Conservation (phyloP, 2,329 filamentous ascomycete genomes). For the Neofusicoccum sp. region DNA sequence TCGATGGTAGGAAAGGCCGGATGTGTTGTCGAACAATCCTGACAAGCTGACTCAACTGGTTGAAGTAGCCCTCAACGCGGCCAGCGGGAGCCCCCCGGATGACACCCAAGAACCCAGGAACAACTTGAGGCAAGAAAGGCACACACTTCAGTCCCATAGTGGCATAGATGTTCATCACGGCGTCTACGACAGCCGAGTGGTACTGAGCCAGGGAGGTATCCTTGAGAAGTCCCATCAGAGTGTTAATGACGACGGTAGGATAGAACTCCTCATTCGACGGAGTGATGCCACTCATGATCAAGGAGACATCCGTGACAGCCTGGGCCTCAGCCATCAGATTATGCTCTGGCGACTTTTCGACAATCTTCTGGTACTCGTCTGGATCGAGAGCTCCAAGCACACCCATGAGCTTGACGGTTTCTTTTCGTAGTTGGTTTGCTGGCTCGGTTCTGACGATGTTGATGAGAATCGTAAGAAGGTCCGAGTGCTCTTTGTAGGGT, state of each 20-base stretch:
- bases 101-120: conserved; percentile 89
- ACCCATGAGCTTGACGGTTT: conserved; percentile 95
- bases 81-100: conserved; percentile 78
- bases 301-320: conserved; percentile 83
- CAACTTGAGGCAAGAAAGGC: conserved; percentile 88
- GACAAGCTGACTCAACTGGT: conserved; percentile 89
- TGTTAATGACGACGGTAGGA: conserved; percentile 96
- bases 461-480: conserved; percentile 88
- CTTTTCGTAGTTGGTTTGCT: conserved; percentile 80
- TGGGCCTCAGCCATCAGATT: conserved; percentile 70
- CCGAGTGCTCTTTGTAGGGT: conserved; percentile 92
- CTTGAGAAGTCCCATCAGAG: conserved; percentile 86
- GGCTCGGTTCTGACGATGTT: conserved; percentile 94
- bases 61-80: conserved; percentile 94
- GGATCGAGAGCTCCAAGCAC: conserved; percentile 94
- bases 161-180: conserved; percentile 98
- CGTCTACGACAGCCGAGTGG: conserved; percentile 92
- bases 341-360: conserved; percentile 83
- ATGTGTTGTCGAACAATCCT: conserved; percentile 97
- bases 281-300: conserved; percentile 97
- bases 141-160: conserved; percentile 96
- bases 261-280: conserved; percentile 99
- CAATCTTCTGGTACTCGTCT: conserved; percentile 93
- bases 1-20: conserved; percentile 82
- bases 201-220: conserved; percentile 88